phyloP scores from a whole-genome alignment of 345 rosid species.

The Eucalyptus polyanthemos region DNA sequence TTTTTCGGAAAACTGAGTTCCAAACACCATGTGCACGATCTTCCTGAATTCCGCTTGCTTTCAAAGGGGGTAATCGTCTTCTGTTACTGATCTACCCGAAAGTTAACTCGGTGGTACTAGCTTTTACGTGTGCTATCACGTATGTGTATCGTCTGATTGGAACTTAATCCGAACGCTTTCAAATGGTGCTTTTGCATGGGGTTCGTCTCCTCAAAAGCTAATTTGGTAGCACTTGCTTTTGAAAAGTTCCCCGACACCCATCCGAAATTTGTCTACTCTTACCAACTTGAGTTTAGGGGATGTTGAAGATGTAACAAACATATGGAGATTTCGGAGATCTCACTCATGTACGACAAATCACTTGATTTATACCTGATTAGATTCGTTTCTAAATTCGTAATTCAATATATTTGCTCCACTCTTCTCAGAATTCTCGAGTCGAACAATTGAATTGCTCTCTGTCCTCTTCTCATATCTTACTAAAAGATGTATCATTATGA shows the following conservation, averaged over 20 bases:
- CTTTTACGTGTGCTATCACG: background rate
- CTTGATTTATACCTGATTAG: background rate
- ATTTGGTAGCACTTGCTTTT: background rate
- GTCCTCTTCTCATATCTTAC: background rate
- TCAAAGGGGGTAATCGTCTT: background rate
- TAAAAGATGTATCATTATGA: background rate
- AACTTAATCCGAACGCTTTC: background rate
- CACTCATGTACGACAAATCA: background rate
- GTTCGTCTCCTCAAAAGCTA: background rate
- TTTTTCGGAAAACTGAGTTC: background rate
- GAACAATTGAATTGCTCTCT: background rate
- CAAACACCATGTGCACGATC: background rate
- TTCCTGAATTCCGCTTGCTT: background rate
- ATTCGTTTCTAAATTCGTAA: background rate
- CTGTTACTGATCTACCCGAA: background rate
- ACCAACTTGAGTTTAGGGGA: background rate
- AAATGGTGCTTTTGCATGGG: background rate
- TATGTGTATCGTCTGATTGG: background rate
- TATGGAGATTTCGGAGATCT: background rate
- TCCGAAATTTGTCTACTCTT: background rate
- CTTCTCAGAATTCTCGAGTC: background rate
- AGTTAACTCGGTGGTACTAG: background rate
- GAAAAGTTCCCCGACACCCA: background rate
- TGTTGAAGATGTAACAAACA: background rate
- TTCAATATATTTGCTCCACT: background rate